Evolutionary conservation across 768 basidiomycete genomes (phyloP).

Genomic region (Xerocomellus chrysenteron): DNA sequence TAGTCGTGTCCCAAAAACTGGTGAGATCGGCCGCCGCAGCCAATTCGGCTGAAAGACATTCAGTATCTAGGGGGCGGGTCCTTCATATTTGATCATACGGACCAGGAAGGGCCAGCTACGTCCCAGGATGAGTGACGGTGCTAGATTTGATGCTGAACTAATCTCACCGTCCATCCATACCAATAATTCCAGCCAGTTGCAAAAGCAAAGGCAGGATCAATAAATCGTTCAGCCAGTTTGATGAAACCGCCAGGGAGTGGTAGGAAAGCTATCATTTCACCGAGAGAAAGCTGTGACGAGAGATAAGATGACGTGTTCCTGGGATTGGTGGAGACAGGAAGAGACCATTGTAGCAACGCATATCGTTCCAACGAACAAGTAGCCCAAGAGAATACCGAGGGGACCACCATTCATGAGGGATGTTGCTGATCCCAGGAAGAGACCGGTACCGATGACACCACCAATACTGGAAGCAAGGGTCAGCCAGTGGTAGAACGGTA

Average conservation of each 20-base stretch:
- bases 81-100: background rate
- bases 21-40: background rate
- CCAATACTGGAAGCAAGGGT: background rate
- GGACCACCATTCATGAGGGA: no score
- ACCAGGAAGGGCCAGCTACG: background rate
- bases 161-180: conserved; percentile 1
- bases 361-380: background rate
- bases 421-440: no score
- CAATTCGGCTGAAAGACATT: background rate
- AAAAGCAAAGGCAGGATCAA: no score
- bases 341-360: conserved; percentile 3
- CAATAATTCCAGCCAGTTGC: conserved; percentile 4
- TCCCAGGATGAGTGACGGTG: background rate
- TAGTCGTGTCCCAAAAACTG: background rate
- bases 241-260: no score
- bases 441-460: no score
- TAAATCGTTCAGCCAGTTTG: no score
- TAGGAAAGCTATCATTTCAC: background rate
- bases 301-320: background rate
- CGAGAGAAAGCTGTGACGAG: background rate
- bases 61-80: background rate
- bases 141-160: background rate
- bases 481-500: background rate
- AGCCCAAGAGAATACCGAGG: no score
- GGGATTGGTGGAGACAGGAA: background rate